Evolutionary conservation across 768 basidiomycete species (phyloP).

Genomic region (Guyanaporus albipodus): DNA sequence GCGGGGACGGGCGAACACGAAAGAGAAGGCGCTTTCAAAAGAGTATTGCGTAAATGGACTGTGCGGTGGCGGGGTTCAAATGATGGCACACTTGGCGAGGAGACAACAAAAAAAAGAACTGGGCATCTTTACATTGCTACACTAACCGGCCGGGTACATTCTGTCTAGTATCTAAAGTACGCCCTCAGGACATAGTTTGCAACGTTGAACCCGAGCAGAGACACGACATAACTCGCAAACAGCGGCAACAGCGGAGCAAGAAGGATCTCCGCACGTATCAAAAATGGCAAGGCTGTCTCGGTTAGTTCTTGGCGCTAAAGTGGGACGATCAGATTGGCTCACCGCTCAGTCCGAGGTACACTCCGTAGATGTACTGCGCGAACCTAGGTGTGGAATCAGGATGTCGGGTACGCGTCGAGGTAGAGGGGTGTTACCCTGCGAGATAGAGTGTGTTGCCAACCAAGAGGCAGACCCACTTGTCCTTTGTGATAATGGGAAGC

Average conservation of each 20-base stretch:
- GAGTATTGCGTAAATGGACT: constrained; percentile 10
- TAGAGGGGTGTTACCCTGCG: constrained; percentile 57
- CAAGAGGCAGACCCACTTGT: constrained; percentile 93
- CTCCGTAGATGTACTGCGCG: constrained; percentile 87
- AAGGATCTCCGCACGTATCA: constrained; percentile 84
- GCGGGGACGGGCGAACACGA: constrained; percentile 3
- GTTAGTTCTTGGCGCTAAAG: constrained; percentile 1
- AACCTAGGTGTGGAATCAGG: constrained; percentile 45
- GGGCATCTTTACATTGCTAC: constrained; percentile 9
- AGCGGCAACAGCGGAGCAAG: constrained; percentile 88
- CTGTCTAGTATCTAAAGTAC: constrained; percentile 65
- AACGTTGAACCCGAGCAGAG: constrained; percentile 88
- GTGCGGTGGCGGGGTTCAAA: constrained; percentile 28
- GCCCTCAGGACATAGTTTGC: constrained; percentile 73
- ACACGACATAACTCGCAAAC: constrained; percentile 80
- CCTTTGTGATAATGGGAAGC: constrained; percentile 73
- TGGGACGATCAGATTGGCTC: constrained; percentile 20
- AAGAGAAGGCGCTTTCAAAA: background rate
- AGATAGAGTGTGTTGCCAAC: constrained; percentile 80
- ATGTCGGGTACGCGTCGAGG: background rate
- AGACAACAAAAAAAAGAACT: background rate
- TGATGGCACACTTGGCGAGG: constrained; percentile 8
- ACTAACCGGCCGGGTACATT: background rate
- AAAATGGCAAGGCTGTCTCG: constrained; percentile 80
- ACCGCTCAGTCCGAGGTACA: constrained; percentile 85